A percentile compares a stretch with the other conserved stretches of the same genome.
phyloP scores from a whole-genome alignment of 805 yeast species.

The Scheffersomyces spartinae region DNA sequence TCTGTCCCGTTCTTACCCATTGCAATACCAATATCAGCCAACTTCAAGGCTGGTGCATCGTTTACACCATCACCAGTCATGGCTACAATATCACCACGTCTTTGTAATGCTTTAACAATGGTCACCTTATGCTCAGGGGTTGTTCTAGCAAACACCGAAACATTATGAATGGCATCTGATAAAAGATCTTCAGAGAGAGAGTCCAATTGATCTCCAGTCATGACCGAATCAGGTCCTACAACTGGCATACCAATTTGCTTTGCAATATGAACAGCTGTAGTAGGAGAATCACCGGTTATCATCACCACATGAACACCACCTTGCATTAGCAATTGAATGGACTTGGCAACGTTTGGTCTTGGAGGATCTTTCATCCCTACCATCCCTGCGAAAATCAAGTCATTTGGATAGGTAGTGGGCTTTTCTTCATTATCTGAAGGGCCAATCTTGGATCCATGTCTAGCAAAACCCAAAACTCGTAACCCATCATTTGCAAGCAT shows the following conservation, averaged over 20 bases:
- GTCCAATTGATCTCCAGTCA: constrained; percentile 81
- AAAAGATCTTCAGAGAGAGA: constrained; percentile 59
- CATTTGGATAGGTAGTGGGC: constrained; percentile 34
- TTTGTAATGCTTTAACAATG: constrained; percentile 81
- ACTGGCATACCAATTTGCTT: constrained; percentile 83
- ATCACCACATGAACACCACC: constrained; percentile 97
- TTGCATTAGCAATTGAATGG: constrained; percentile 64
- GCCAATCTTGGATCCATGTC: constrained; percentile 25
- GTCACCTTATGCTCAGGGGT: constrained; percentile 89
- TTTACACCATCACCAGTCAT: constrained; percentile 99
- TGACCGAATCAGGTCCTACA: constrained; percentile 51
- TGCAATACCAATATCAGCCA: constrained; percentile 93
- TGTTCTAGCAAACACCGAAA: constrained; percentile 87
- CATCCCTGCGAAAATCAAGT: constrained; percentile 70
- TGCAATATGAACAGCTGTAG: constrained; percentile 79
- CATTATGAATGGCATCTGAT: constrained; percentile 65
- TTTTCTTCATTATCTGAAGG: constrained; percentile 16
- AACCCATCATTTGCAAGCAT: constrained; percentile 72
- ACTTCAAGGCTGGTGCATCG: constrained; percentile 95
- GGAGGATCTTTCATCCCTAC: constrained; percentile 99
- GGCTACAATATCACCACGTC: constrained; percentile 90
- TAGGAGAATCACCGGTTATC: constrained; percentile 93
- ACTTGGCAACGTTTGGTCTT: constrained; percentile 68
- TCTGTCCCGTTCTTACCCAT: constrained; percentile 95
- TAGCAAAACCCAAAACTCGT: constrained; percentile 76